These are phyloP conservation scores for Zygosaccharomyces pseudorouxii DNA, from an alignment of 805 yeast genomes.

Conservation along the genomic window DNA sequence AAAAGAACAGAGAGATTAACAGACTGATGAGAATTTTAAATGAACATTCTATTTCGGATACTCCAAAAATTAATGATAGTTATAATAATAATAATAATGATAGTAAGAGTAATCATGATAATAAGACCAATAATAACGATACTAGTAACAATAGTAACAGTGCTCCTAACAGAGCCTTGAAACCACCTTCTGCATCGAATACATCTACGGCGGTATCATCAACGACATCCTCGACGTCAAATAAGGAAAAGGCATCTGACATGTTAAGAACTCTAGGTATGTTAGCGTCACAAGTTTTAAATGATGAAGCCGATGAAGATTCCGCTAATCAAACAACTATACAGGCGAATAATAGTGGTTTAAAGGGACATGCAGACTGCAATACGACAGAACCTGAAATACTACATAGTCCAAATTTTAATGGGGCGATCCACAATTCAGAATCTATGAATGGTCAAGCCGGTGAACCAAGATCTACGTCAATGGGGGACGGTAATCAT, in stretches of 20 bases:
- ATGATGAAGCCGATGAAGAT: conserved; percentile 32
- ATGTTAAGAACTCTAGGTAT: conserved; percentile 50
- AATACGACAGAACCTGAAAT: conserved; percentile 14
- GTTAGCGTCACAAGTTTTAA: conserved; percentile 50
- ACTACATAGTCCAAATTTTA: conserved; percentile 11
- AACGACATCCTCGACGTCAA: conserved; percentile 5
- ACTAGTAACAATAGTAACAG: not conserved
- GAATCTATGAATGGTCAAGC: not conserved
- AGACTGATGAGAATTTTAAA: conserved; percentile 36
- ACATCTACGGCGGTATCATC: conserved; percentile 3
- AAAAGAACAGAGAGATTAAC: conserved; percentile 43
- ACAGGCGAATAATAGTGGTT: conserved; percentile 6
- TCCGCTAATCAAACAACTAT: conserved; percentile 15
- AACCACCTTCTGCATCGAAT: not conserved
- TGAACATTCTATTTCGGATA: conserved; percentile 14
- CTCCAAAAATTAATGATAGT: conserved; percentile 2
- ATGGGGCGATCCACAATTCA: conserved; percentile 3
- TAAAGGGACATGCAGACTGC: conserved; percentile 1
- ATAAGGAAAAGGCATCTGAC: conserved; percentile 17
- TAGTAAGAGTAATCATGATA: not conserved
- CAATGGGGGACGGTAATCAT: not conserved
- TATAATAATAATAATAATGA: not conserved
- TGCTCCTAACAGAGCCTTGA: not conserved
- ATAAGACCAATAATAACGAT: not conserved
- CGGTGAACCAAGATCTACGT: conserved; percentile 6